These are phyloP conservation scores for Entamoeba dispar DNA, from an alignment of 208 protist genomes.

Conservation along the genomic window DNA sequence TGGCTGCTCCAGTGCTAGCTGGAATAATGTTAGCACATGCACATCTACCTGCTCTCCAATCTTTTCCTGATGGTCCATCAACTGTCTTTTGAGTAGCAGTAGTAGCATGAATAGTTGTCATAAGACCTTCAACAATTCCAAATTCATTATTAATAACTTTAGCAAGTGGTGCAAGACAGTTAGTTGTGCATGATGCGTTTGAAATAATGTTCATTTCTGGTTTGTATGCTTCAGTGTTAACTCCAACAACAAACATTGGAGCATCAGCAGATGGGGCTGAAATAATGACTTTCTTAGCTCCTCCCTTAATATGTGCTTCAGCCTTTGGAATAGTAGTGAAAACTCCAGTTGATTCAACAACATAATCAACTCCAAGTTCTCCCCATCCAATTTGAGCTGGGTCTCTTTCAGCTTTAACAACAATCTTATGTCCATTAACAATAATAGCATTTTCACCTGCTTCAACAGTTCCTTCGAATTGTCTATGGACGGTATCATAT, in stretches of 20 bases:
- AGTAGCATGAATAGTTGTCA: slow-evolving; percentile 94
- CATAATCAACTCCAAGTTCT: slow-evolving; percentile 63
- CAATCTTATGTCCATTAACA: slow-evolving; percentile 41
- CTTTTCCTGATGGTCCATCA: slow-evolving; percentile 80
- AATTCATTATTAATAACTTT: slow-evolving; percentile 83
- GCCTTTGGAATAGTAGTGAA: slow-evolving; percentile 71
- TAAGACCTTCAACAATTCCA: slow-evolving; percentile 68
- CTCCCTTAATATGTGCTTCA: slow-evolving; percentile 62
- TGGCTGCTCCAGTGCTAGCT: slow-evolving; percentile 85
- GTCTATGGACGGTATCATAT: slow-evolving; percentile 78
- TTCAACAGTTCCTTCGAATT: slow-evolving; percentile 45
- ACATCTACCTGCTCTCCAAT: slow-evolving; percentile 80
- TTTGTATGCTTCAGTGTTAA: slow-evolving; percentile 73
- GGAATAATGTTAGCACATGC: slow-evolving; percentile 92
- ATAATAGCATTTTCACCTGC: slow-evolving; percentile 16
- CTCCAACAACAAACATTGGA: slow-evolving; percentile 90
- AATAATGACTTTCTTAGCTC: slow-evolving; percentile 92
- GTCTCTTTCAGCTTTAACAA: slow-evolving; percentile 40
- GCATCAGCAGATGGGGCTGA: slow-evolving; percentile 76
- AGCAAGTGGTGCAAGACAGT: slow-evolving; percentile 91
- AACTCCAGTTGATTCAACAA: slow-evolving; percentile 92
- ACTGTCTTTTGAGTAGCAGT: slow-evolving; percentile 93
- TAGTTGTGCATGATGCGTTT: slow-evolving; percentile 97
- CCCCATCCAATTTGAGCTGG: slow-evolving; percentile 74
- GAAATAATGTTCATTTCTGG: slow-evolving; percentile 58